A percentile compares a stretch with the other conserved stretches of the same genome.
phyloP scores from a whole-genome alignment of 257 asterid genomes.

The Solanum rostratum region DNA sequence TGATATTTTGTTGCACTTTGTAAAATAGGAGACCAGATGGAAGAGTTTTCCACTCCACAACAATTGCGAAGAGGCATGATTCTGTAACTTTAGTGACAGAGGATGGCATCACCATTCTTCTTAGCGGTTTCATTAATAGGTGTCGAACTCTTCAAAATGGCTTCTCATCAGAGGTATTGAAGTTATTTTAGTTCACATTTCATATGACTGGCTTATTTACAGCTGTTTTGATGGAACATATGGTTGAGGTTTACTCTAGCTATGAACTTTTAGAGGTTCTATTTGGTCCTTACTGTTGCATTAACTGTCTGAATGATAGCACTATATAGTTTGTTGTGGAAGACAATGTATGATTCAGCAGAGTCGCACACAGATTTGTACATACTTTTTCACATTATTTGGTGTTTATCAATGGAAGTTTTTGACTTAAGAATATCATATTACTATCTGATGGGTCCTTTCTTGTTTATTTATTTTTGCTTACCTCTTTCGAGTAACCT shows the following conservation, averaged over 20 bases:
- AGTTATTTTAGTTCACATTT: not conserved
- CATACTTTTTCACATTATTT: not conserved
- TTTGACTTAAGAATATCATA: not conserved
- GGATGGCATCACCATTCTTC: constrained; percentile 49
- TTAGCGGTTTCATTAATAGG: constrained; percentile 45
- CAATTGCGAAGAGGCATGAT: constrained; percentile 42
- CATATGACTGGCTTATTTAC: not conserved
- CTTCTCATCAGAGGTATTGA: constrained; percentile 44
- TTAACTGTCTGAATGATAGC: not conserved
- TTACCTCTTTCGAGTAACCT: not conserved
- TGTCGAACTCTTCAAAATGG: constrained; percentile 47
- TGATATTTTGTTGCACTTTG: not conserved
- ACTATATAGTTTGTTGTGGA: not conserved
- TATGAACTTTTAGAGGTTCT: not conserved
- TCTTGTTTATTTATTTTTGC: not conserved
- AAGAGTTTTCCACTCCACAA: constrained; percentile 43
- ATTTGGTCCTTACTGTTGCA: not conserved
- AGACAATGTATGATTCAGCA: not conserved
- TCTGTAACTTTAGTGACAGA: constrained; percentile 42
- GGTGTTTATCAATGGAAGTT: not conserved
- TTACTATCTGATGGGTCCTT: not conserved
- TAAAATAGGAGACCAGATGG: constrained; percentile 27
- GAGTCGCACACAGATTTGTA: not conserved
- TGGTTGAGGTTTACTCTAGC: not conserved
- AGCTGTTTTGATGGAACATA: not conserved